phyloP scores from a whole-genome alignment of 1,139 yeast genomes.

The Zhuliangozyma blackwelliae region DNA sequence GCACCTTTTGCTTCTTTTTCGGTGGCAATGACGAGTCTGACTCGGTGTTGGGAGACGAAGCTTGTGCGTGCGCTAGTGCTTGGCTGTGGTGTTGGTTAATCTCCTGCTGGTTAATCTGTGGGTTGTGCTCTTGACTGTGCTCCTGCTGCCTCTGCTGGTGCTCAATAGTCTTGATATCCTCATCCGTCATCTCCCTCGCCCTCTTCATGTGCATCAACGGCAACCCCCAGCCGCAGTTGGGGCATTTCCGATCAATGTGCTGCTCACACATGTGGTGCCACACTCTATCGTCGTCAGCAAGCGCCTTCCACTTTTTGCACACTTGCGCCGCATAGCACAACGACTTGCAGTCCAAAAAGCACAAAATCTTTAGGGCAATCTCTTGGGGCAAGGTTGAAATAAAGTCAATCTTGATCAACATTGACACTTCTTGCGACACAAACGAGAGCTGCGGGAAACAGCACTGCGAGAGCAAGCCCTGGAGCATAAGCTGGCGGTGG shows the following conservation, averaged over 20 bases:
- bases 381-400: constrained; percentile 82
- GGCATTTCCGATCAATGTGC: constrained; percentile 94
- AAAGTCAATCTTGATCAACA: constrained; percentile 82
- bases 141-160: constrained; percentile 10
- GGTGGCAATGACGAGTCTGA: too few species aligned
- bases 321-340: constrained; percentile 93
- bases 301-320: constrained; percentile 73
- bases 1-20: constrained; percentile 2
- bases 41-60: too few species aligned
- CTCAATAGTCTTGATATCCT: constrained; percentile 21
- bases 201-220: constrained; percentile 85
- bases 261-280: constrained; percentile 99
- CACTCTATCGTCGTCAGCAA: constrained; percentile 94
- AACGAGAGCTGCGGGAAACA: constrained; percentile 92
- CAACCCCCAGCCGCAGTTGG: constrained; percentile 98
- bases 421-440: constrained; percentile 73
- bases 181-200: constrained; percentile 47
- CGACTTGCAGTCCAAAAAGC: constrained; percentile 87
- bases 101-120: background rate
- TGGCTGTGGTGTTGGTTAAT: background rate
- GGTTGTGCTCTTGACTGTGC: background rate
- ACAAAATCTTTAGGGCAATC: constrained; percentile 74
- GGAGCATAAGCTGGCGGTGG: constrained; percentile 70
- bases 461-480: constrained; percentile 83
- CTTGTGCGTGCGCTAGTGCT: background rate